Evolutionary conservation across 495 filamentous ascomycete species (phyloP), one percentile per base, ranked within the genome.

Genomic region (Neurospora sp.): DNA sequence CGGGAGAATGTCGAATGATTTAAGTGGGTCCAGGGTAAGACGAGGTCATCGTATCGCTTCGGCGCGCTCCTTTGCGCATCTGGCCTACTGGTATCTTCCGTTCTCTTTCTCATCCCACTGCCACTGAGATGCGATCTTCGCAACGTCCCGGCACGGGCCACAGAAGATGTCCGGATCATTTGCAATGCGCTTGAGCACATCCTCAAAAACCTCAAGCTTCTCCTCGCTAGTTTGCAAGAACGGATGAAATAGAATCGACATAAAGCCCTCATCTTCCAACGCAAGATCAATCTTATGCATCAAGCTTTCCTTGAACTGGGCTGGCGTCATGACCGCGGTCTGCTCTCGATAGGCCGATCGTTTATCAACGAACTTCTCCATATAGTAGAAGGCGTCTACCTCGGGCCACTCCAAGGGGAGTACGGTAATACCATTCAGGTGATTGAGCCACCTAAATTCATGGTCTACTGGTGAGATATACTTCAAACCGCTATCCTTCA

Each of bases 381-480:
- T 82, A 54, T 82, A 82, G 72, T 78, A 82, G 69, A 79, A 79
- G 3, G 80, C 81, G 72, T 82, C 81, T 59, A 81, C 79, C 5
- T 76, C 75, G 20, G 14, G 71, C 81, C 79, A 81, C 70, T 79
- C 77, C 74, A 82, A 82, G 2, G 81, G 80, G 54, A 82, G 69
- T 71, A 81, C 74, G 31, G 77, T 78, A 16, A 81, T 46, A 12
- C 75, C 77, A 5, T 77, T 72, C 23, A 27, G 23, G 23, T 59
- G 48, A 59, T 31, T 0, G 23, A 62, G 12, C 23, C 12, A 4
- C 12, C 27, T 16, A 4, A 8, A 7, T 31, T 35, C 54, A 7
- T 7, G 1, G 2, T 62, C 78, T 23, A 78, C 69, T 35, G 77
- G 79, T 40, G 79, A 80, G 2, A 78, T 72, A 70, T 82, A 82